phyloP scores from a whole-genome alignment of 1,284 basidiomycete species.

The Cryptococcus hybrid region DNA sequence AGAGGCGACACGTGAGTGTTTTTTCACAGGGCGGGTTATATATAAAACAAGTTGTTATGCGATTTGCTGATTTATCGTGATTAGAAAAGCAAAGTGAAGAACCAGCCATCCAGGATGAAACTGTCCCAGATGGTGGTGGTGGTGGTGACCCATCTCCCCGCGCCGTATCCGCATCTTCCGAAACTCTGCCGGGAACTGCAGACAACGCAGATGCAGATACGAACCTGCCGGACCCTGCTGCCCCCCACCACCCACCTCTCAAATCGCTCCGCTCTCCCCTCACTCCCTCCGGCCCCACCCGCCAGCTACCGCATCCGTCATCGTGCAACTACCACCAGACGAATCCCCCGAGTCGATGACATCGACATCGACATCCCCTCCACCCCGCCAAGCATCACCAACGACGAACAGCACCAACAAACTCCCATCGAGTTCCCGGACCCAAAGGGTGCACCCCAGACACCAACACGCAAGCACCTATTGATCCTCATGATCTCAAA shows the following conservation, averaged over 20 bases:
- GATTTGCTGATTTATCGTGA: too few species aligned
- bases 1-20: not conserved
- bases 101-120: not conserved
- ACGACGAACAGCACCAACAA: not conserved
- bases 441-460: constrained; percentile 2
- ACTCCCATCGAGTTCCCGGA: constrained; percentile 7
- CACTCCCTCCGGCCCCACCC: not conserved
- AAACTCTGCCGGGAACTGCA: not conserved
- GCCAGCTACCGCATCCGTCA: not conserved
- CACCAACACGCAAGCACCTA: not conserved
- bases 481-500: constrained; percentile 4
- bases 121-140: not conserved
- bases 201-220: too few species aligned
- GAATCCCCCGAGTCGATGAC: not conserved
- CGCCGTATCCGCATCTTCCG: not conserved
- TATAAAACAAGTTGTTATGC: not conserved
- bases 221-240: constrained; percentile 9
- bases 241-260: not conserved
- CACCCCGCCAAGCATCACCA: not conserved
- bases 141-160: not conserved
- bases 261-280: not conserved
- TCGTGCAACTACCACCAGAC: too few species aligned
- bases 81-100: not conserved
- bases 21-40: not conserved
- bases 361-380: not conserved